Base-by-base conservation (phyloP, 2,329 filamentous ascomycete species). In the Incumbomyces delicatus region DNA sequence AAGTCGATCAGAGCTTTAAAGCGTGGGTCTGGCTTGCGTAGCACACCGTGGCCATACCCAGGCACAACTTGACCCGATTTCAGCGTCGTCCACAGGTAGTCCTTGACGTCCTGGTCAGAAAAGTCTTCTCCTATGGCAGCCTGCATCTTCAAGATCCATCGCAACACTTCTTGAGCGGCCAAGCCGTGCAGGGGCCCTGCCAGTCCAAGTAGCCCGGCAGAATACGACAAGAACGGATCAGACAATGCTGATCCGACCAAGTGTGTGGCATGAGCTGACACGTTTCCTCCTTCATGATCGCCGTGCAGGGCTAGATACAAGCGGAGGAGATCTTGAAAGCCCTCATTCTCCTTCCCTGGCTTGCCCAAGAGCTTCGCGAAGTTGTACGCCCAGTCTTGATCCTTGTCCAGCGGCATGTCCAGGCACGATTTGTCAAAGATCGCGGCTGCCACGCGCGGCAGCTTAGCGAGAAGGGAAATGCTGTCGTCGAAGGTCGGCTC, bases 381-480 rank as follows among this genome's bases (percentile, higher is more conserved):
- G 76, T 98, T 98, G 76, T 95, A 94, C 1, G 89, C 84, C 92
- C 92, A 98, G 69, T 98, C 92, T 70, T 95, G 87, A 57, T 84
- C 76, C 48, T 79, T 68, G 60, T 98, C 89, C 41, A 94, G 61
- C 73, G 65, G 85, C 72, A 61, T 83, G 81, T 64, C 89, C 80
- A 58, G 74, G 69, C 63, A 78, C 73, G 77, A 92, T 86, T 53
- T 87, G 75, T 95, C 87, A 76, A 98, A 95, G 62, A 98, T 95
- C 69, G 95, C 94, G 49, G 92, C 92, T 22, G 92, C 92, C 57
- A 98, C 89, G 51, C 87, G 94, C 53, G 92, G 92, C 45, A 98
- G 82, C 75, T 98, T 98, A 53, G 90, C 92, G 47, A 98, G 78
- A 52, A 98, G 77, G 40, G 84, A 87, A 66, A 98, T 95, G 66